phyloP scores from a whole-genome alignment of 192 early-diverging fungal species.

The Ramicandelaber brevisporus region DNA sequence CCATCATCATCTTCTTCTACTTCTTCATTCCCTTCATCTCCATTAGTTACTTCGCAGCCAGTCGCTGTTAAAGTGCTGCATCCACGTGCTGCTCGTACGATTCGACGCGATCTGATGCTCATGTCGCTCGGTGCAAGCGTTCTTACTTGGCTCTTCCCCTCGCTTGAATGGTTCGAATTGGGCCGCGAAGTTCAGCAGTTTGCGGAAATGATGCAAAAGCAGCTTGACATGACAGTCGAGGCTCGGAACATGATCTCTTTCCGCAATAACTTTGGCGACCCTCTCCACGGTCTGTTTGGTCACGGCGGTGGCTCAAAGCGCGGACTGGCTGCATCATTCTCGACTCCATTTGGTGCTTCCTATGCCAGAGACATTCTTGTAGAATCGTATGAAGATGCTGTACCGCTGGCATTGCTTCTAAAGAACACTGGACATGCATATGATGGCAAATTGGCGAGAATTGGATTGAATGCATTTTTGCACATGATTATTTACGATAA shows the following conservation, averaged over 20 bases:
- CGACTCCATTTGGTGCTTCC: no score
- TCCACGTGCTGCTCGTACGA: constrained; percentile 37
- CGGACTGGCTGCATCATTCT: no score
- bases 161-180: constrained; percentile 58
- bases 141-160: constrained; percentile 45
- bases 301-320: no score
- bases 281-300: constrained; percentile 20
- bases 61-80: constrained; percentile 85
- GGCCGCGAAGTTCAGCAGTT: constrained; percentile 77
- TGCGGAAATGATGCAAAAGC: constrained; percentile 74
- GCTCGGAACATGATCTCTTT: constrained; percentile 42
- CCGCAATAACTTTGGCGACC: constrained; percentile 22
- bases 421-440: constrained; percentile 30
- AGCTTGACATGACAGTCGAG: constrained; percentile 66
- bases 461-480: constrained; percentile 59
- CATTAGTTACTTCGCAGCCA: no score
- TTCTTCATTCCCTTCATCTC: no score
- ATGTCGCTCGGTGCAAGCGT: constrained; percentile 39
- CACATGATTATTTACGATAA: constrained; percentile 88
- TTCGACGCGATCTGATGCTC: constrained; percentile 62
- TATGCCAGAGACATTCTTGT: constrained; percentile 40
- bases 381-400: constrained; percentile 56
- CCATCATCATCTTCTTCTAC: no score
- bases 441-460: constrained; percentile 49
- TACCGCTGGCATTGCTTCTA: constrained; percentile 53